Evolutionary conservation across 139 green algal genomes (phyloP).

Genomic region (Closterium sp.): DNA sequence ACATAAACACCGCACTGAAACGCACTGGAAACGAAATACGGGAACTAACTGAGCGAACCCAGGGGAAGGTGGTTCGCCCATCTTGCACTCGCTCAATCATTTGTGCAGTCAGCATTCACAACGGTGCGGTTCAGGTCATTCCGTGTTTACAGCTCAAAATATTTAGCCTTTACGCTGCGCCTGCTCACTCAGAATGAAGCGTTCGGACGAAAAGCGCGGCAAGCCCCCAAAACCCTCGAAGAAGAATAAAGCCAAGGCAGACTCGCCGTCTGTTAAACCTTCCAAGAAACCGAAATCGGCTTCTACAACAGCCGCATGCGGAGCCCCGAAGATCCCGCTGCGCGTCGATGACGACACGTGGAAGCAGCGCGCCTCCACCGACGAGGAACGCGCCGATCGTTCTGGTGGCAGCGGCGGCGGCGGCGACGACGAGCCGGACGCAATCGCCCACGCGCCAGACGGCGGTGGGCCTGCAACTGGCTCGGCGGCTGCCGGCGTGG

Average conservation of each 20-base stretch:
- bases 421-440: no score
- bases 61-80: background rate
- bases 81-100: background rate
- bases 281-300: background rate
- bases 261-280: background rate
- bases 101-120: background rate
- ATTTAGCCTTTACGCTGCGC: background rate
- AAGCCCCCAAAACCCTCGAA: background rate
- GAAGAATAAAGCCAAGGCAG: background rate
- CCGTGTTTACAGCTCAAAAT: background rate
- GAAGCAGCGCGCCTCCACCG: background rate
- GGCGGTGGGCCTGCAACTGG: background rate
- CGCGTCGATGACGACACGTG: background rate
- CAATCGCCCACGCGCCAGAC: no score
- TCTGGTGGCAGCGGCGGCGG: background rate
- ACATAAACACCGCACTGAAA: background rate
- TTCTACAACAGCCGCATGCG: background rate
- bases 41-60: no score
- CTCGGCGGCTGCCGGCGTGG: background rate
- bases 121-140: background rate
- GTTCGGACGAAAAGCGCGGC: background rate
- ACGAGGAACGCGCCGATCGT: background rate
- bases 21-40: background rate
- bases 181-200: background rate
- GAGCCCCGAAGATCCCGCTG: background rate